phyloP scores from a whole-genome alignment of 2,329 filamentous ascomycete species.

The Neocatenulostroma microsporum region DNA sequence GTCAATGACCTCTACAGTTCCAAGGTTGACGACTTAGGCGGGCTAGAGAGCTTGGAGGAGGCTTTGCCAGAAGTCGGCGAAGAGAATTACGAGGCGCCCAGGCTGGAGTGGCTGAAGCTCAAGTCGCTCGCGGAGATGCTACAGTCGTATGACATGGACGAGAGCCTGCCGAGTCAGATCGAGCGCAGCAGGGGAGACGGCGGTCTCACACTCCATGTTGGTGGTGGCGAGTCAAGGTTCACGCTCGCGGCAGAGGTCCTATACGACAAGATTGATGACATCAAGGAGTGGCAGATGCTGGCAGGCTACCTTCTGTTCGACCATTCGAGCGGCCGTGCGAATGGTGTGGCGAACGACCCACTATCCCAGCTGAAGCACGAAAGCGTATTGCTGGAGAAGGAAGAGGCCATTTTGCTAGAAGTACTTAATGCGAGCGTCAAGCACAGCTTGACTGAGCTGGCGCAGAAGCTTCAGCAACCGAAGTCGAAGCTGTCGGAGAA shows the following conservation, averaged over 20 bases:
- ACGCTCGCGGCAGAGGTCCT: slow-evolving; percentile 78
- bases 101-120: slow-evolving; percentile 78
- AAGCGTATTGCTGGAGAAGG: slow-evolving; percentile 63
- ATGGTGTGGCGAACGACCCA: slow-evolving; percentile 51
- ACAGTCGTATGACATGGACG: slow-evolving; percentile 63
- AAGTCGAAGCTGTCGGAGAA: slow-evolving; percentile 50
- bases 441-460: slow-evolving; percentile 57
- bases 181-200: slow-evolving; percentile 32
- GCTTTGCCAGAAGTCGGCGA: slow-evolving; percentile 65
- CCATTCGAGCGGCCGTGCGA: slow-evolving; percentile 55
- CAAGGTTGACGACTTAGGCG: slow-evolving; percentile 76
- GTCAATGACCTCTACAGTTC: slow-evolving; percentile 72
- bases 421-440: slow-evolving; percentile 78
- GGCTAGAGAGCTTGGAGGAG: slow-evolving; percentile 68
- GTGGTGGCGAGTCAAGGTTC: slow-evolving; percentile 69
- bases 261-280: slow-evolving; percentile 71
- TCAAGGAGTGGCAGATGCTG: slow-evolving; percentile 79
- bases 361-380: slow-evolving; percentile 60
- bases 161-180: slow-evolving; percentile 40
- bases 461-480: slow-evolving; percentile 53
- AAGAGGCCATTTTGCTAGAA: slow-evolving; percentile 81
- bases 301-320: slow-evolving; percentile 92
- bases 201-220: slow-evolving; percentile 49
- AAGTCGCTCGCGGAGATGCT: slow-evolving; percentile 85
- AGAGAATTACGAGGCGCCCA: slow-evolving; percentile 52